Base-by-base conservation (phyloP, 2,329 filamentous ascomycete species). In the Aspergillus sp. region DNA sequence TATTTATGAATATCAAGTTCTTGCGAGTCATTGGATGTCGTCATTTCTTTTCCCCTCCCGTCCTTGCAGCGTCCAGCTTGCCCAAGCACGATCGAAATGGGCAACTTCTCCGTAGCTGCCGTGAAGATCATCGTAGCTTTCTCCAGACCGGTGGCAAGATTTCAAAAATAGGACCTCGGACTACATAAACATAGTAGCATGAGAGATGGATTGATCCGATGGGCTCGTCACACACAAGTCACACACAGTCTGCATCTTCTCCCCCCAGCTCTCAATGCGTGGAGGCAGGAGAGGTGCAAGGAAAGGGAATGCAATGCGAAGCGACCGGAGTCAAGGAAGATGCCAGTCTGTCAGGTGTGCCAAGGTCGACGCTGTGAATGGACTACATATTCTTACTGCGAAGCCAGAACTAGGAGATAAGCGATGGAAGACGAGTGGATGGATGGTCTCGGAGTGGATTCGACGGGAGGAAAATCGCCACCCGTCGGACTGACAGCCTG, bases 1-100 rank as follows among this genome's bases (percentile, higher is more conserved):
- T 60, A 67, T n/a, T n/a, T 59, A 65, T 63, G 60, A 65, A 67
- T 63, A 60, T 56, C 57, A 63, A 49, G 62, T 59, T 39, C 32
- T 56, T 56, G 26, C 51, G 39, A 24, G 18, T 57, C 29, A 53
- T 53, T 59, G 49, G 49, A 24, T 20, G 50, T 24, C 18, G 45
- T 20, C 45, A 47, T 47, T 18, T 11, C 16, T 7, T 24, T 47
- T 47, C 9, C 20, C 20, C 16, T 24, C 10, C 22, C 18, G 18
- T 24, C 18, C 16, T 46, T 46, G 42, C 42, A 46, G 42, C 18
- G 42, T 46, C 42, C 18, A 29, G 26, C 26, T 29, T 29, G 20
- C 45, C 9, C 4, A 11, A 18, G 36, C 14, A 12, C 36, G 1
- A 7, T 47, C 45, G 45, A 47, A 47, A 47, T 42, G 45, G 45